These are phyloP conservation scores for Candida fluviatilis DNA, from an alignment of 805 yeast species.

Conservation along the genomic window DNA sequence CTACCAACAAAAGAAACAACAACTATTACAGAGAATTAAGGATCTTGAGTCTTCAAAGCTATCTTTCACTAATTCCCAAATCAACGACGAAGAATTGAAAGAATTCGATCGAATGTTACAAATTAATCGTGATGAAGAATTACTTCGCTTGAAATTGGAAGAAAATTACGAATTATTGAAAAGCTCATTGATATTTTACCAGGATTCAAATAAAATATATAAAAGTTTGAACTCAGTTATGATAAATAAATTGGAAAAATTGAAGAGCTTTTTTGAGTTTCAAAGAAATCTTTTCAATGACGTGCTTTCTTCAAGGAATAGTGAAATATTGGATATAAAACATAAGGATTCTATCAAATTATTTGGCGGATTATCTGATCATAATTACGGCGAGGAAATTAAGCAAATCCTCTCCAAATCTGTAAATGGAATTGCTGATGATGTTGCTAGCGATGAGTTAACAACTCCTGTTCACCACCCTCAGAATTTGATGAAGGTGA, in stretches of 20 bases:
- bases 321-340: slow-evolving; percentile 14
- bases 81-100: slow-evolving; percentile 27
- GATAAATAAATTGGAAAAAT: slow-evolving; percentile 33
- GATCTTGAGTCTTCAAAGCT: slow-evolving; percentile 23
- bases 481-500: slow-evolving; percentile 5
- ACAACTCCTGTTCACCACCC: slow-evolving; percentile 1
- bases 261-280: slow-evolving; percentile 35
- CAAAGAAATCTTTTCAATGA: slow-evolving; percentile 27
- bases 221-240: slow-evolving; percentile 23
- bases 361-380: slow-evolving; percentile 21
- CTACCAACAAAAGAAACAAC: slow-evolving; percentile 18
- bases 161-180: slow-evolving; percentile 30
- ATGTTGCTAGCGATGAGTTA: neutral
- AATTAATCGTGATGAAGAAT: slow-evolving; percentile 26
- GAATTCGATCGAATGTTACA: slow-evolving; percentile 16
- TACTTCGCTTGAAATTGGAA: slow-evolving; percentile 27
- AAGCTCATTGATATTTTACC: slow-evolving; percentile 28
- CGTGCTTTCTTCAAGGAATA: slow-evolving; percentile 11
- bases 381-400: slow-evolving; percentile 26
- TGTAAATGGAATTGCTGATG: slow-evolving; percentile 1
- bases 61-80: slow-evolving; percentile 15
- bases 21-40: slow-evolving; percentile 21
- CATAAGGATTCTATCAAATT: slow-evolving; percentile 24
- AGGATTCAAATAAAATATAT: slow-evolving; percentile 33
- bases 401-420: slow-evolving; percentile 22